Conservation (phyloP, 495 filamentous ascomycete genomes). For the Penicillium steckii region DNA sequence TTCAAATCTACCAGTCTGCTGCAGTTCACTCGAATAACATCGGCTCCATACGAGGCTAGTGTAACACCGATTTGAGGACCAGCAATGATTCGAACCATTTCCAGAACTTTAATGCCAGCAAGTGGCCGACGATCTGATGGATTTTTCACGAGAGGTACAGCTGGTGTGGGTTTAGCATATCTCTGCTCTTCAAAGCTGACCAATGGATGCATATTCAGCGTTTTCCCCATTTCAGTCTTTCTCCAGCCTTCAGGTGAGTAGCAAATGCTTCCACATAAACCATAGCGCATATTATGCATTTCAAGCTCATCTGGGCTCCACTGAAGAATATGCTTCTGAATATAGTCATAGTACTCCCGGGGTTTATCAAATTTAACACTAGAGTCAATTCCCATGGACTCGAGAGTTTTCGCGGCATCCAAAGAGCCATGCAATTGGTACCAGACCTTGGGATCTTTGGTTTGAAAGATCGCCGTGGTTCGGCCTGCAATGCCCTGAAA, state of each 20-base stretch:
- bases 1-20: constrained; percentile 48
- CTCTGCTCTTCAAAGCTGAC: constrained; percentile 18
- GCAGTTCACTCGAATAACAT: constrained; percentile 57
- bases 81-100: constrained; percentile 59
- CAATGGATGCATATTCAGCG: constrained; percentile 18
- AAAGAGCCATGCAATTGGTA: constrained; percentile 36
- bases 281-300: constrained; percentile 30
- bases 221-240: constrained; percentile 29
- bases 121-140: constrained; percentile 40
- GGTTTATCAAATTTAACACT: constrained; percentile 6
- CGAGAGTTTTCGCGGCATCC: constrained; percentile 19
- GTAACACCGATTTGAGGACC: constrained; percentile 51
- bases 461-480: constrained; percentile 30
- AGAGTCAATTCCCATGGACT: constrained; percentile 25
- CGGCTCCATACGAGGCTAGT: constrained; percentile 56
- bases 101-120: constrained; percentile 57
- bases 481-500: constrained; percentile 17
- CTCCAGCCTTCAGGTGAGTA: constrained; percentile 30
- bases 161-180: constrained; percentile 19
- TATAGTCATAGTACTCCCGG: constrained; percentile 12
- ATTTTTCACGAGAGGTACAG: constrained; percentile 7
- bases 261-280: constrained; percentile 35
- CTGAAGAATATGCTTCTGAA: constrained; percentile 21
- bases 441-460: constrained; percentile 24
- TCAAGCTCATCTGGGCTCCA: constrained; percentile 36